These are phyloP conservation scores for Lentinus tigrinus DNA, from an alignment of 768 basidiomycete genomes.

Conservation along the genomic window DNA sequence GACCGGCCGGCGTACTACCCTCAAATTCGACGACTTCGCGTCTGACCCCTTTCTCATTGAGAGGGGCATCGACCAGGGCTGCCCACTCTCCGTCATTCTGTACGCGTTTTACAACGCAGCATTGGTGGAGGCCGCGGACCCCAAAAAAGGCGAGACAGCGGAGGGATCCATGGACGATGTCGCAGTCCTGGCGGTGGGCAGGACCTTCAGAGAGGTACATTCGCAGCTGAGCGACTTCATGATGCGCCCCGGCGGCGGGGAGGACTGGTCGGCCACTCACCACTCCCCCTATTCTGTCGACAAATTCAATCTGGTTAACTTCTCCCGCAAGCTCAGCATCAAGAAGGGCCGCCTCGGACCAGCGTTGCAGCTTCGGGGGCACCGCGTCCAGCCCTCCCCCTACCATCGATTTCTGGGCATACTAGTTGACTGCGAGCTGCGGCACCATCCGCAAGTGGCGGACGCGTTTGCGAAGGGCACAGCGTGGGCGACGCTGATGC, in stretches of 20 bases:
- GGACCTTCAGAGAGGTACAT: slow-evolving; percentile 7
- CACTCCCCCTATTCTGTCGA: slow-evolving; percentile 26
- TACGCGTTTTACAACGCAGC: slow-evolving; percentile 34
- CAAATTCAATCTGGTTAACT: slow-evolving; percentile 9
- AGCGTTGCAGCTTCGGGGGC: slow-evolving; percentile 1
- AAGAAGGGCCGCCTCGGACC: slow-evolving; percentile 4
- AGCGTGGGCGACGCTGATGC: slow-evolving; percentile 16
- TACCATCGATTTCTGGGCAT: too few species aligned
- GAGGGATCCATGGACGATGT: slow-evolving; percentile 21
- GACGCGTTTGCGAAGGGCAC: too few species aligned
- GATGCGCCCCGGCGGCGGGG: slow-evolving; percentile 16
- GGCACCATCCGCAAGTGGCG: too few species aligned
- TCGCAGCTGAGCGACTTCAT: slow-evolving; percentile 8
- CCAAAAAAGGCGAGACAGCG: too few species aligned
- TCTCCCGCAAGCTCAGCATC: background rate
- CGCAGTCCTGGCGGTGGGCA: background rate
- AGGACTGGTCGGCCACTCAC: slow-evolving; percentile 30
- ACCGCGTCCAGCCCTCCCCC: too few species aligned
- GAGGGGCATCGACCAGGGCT: too few species aligned
- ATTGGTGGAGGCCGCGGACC: slow-evolving; percentile 13
- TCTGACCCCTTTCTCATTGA: too few species aligned
- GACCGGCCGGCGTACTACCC: too few species aligned
- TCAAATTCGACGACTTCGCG: too few species aligned
- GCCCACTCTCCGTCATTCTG: too few species aligned
- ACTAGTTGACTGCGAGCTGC: too few species aligned